Conservation (phyloP, 352 stramenopile genomes). For the Lagenidium sp. region DNA sequence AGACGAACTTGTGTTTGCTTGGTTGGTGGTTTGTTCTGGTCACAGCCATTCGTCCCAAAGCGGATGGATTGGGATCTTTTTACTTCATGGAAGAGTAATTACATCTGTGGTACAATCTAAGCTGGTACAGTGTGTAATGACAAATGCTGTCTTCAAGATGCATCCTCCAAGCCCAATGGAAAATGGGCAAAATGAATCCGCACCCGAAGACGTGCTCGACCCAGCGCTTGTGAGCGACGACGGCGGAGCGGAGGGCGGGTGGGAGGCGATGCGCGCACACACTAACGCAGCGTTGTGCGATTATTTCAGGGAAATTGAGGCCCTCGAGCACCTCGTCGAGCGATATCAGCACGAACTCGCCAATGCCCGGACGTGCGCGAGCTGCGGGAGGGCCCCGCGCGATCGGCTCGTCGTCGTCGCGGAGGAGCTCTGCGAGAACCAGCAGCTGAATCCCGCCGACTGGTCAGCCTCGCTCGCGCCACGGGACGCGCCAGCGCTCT, state of each 20-base stretch:
- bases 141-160: background rate
- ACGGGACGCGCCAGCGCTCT: too few relatives aligned
- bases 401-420: constrained; percentile 9
- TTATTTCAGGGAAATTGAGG: constrained; percentile 33
- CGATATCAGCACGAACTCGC: constrained; percentile 50
- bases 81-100: too few relatives aligned
- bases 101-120: too few relatives aligned
- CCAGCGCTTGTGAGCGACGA: too few relatives aligned
- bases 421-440: constrained; percentile 51
- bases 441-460: constrained; percentile 23
- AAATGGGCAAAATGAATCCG: background rate
- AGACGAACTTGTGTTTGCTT: too few relatives aligned
- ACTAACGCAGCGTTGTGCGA: background rate
- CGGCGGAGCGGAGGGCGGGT: too few relatives aligned
- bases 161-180: constrained; percentile 2
- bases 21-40: too few relatives aligned
- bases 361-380: background rate
- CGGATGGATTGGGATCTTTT: constrained; percentile 12
- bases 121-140: background rate
- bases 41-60: too few relatives aligned
- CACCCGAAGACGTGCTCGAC: too few relatives aligned
- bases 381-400: background rate
- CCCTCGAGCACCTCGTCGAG: constrained; percentile 46
- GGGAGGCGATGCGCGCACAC: background rate
- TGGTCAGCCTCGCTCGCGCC: constrained; percentile 21